These are phyloP conservation scores for Nakazawaea ishiwadae DNA, from an alignment of 805 yeast genomes.

Conservation along the genomic window DNA sequence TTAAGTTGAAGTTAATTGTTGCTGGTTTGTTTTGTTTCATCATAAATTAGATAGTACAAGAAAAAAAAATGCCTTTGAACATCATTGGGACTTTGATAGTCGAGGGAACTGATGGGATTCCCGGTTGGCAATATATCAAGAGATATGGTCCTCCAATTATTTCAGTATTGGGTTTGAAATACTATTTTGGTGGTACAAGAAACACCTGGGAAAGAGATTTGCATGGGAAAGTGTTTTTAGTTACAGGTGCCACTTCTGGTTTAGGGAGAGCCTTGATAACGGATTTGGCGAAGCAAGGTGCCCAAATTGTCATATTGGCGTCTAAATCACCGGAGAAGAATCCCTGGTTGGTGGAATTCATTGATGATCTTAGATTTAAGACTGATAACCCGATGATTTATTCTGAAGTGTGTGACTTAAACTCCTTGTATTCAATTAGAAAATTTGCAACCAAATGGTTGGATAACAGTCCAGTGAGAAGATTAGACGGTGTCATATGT, in stretches of 20 bases:
- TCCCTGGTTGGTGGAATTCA: constrained; percentile 71
- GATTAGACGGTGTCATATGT: constrained; percentile 86
- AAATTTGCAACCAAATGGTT: constrained; percentile 93
- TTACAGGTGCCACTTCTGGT: constrained; percentile 95
- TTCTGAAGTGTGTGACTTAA: constrained; percentile 86
- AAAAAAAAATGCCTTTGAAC: constrained; percentile 78
- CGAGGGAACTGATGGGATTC: constrained; percentile 74
- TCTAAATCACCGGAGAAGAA: constrained; percentile 55
- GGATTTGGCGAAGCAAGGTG: constrained; percentile 77
- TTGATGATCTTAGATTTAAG: constrained; percentile 67
- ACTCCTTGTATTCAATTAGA: constrained; percentile 69
- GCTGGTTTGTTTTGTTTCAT: too few species aligned
- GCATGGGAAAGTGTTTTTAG: constrained; percentile 80
- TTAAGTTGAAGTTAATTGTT: neutral
- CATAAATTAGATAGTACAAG: too few species aligned
- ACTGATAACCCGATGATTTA: constrained; percentile 74
- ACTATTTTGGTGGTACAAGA: constrained; percentile 70
- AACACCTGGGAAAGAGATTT: constrained; percentile 92
- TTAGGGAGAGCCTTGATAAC: constrained; percentile 72
- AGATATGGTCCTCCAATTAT: constrained; percentile 52
- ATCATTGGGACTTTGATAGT: constrained; percentile 61
- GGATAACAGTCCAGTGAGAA: constrained; percentile 83
- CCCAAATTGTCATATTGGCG: constrained; percentile 75
- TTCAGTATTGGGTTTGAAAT: constrained; percentile 48
- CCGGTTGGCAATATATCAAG: constrained; percentile 63